Evolutionary conservation across 2,329 filamentous ascomycete species (phyloP), one percentile per base, ranked within the genome.

Genomic region (Colletotrichum viniferum): DNA sequence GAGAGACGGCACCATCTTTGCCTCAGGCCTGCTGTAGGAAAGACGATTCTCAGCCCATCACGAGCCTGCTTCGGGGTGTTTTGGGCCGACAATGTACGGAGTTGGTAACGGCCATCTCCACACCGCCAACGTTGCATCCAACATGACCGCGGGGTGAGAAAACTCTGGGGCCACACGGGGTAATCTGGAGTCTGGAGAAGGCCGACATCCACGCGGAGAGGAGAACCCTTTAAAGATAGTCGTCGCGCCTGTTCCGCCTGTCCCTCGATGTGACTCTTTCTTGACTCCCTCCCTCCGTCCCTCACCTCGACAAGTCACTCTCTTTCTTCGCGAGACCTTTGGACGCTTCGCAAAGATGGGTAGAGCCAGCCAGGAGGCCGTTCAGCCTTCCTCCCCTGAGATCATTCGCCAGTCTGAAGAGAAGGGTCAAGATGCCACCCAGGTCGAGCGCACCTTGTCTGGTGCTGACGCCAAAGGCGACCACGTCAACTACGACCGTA

Each of bases 381-480:
- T 61, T 30, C 14, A 68, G 48, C 21, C 65, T 21, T 62, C 67
- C 12, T 62, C 67, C 34, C 67, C 56, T 21, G 67, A 69, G 30
- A 43, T 60, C 56, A 48, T 52, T 30, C 67, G 56, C 67, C 30
- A 43, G n/a, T 62, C 30, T 14, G 67, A 69, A 28, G 67, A 69
- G 26, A 69, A 69, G 67, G 62, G 62, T 32, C 36, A n/a, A 21
- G 65, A 60, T 43, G 67, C 55, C n/a, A 24, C 65, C 34, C 67
- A 85, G 72, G 78, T 81, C 60, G 82, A 83, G 62, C 79, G 79
- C 9, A 38, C 63, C 14, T 58, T 38, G 13, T 77, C 75, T 43
- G 67, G 67, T 36, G 56, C 67, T 18, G 63, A 75, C 43, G 69
- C 74, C 58, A 75, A 74, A 16, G 36, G 32, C 55, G 62, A 73